Percentiles rank a stretch among this genome's conserved stretches.
phyloP scores from a whole-genome alignment of 768 basidiomycete species.

The Phlebiopsis flavidoalba region DNA sequence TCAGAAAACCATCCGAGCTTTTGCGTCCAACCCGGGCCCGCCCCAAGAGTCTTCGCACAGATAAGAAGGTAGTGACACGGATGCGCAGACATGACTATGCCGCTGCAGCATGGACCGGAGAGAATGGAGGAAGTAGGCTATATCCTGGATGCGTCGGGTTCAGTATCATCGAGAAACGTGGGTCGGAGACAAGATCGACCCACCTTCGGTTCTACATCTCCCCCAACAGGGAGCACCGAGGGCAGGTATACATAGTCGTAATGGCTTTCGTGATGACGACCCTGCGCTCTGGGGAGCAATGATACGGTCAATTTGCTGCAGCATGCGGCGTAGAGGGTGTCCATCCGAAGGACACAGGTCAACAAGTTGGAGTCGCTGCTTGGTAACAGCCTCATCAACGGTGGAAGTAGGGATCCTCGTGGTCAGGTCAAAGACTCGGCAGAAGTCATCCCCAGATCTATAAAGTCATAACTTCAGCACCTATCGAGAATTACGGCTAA shows the following conservation, averaged over 20 bases:
- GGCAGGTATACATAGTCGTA: slow-evolving; percentile 58
- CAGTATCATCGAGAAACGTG: background rate
- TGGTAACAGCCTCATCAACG: slow-evolving; percentile 37
- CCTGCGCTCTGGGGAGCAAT: slow-evolving; percentile 5
- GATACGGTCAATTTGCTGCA: slow-evolving; percentile 8
- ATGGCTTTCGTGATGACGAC: slow-evolving; percentile 21
- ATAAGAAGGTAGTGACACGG: slow-evolving; percentile 62
- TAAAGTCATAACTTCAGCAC: slow-evolving; percentile 5
- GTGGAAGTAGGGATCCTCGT: slow-evolving; percentile 48
- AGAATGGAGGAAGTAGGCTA: slow-evolving; percentile 67
- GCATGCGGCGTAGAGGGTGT: slow-evolving; percentile 6
- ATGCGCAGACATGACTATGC: slow-evolving; percentile 58
- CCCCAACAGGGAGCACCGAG: slow-evolving; percentile 69
- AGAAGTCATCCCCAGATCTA: slow-evolving; percentile 58
- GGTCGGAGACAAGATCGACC: slow-evolving; percentile 12
- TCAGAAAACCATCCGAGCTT: slow-evolving; percentile 80
- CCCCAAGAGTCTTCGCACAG: slow-evolving; percentile 54
- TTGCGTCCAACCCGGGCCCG: slow-evolving; percentile 64
- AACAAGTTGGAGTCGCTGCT: slow-evolving; percentile 34
- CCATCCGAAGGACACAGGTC: slow-evolving; percentile 16
- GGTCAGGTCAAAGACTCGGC: slow-evolving; percentile 70
- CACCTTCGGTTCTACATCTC: slow-evolving; percentile 54
- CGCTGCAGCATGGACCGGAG: slow-evolving; percentile 58
- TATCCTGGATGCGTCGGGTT: slow-evolving; percentile 39
- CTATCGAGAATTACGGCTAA: background rate